Base-by-base conservation (phyloP, 2,329 filamentous ascomycete species). In the Claviceps sp. region DNA sequence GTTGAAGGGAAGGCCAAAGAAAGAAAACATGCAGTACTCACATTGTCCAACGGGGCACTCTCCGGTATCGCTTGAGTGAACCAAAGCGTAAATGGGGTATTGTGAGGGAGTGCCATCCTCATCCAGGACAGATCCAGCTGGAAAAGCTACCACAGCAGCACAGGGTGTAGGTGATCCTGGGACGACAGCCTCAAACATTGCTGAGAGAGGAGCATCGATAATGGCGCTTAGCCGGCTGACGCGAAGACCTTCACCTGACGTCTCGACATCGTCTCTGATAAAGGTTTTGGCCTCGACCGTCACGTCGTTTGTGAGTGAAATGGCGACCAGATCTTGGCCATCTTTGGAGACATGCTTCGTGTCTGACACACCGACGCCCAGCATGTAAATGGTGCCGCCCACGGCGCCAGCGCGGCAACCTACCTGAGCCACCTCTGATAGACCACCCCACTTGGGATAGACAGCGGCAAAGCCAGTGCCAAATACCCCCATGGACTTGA, bases 321-420 rank as follows among this genome's bases (percentile, higher is more conserved):
- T 60, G 42, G 70, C 67, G 18, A 77, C 55, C n/a, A 60, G 59
- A 50, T 46, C 57, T 52, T 66, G 60, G 47, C 51, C 40, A 55
- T 55, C 60, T 56, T 49, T 41, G 3, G 48, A 34, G 2, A 34
- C 30, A 13, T 50, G 52, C 36, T 52, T 50, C 22, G 66, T 59
- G 16, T 63, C 58, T 45, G 76, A 65, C 51, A 93, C 71, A 9
- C 82, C 82, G 48, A 84, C 84, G 44, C 82, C 85, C 16, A 97
- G 78, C 65, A 95, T 87, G 68, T 97, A 97, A 3, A 94, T 79
- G 11, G 84, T 88, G 47, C 93, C 93, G 38, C 91, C 91, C 6
- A 98, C 93, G 20, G 91, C 91, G 55, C 84, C 83, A 41, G 91
- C 89, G 59, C 91, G 85, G 65, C 93, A 97, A 4, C 84, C 87